Evolutionary conservation across 805 yeast genomes (phyloP), one percentile per base, ranked within the genome.

Genomic region (Metschnikowia kunwiensis): DNA sequence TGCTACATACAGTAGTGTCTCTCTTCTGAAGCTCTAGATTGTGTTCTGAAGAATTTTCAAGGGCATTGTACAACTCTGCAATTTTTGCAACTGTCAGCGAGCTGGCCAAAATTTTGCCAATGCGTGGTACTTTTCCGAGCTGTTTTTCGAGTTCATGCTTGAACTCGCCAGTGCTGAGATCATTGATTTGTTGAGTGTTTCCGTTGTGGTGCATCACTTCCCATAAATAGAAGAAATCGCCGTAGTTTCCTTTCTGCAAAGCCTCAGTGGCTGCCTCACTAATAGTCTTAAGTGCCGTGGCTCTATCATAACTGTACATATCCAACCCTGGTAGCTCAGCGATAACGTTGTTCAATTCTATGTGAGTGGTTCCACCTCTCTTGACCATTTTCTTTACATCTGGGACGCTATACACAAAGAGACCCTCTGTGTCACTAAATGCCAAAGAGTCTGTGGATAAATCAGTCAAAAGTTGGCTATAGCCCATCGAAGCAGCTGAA

Each of bases 221-320:
- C 35, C 35, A 32, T 14, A 32, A 25, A 16, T 32, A 32, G 30
- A 32, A 32, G 20, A 32, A 32, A 15, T 32, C 35, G 10, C 35
- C 35, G 25, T 32, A 32, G 15, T 32, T 24, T n/a, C 18, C 24
- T 4, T 12, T 14, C 14, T 11, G 14, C n/a, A 25, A 26, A 5
- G 35, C 35, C 5, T 13, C n/a, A 3, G 10, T 17, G 5, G 35
- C 35, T 5, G 15, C 27, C 9, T 1, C 19, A 8, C 25, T 25
- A 13, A 25, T 32, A 5, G 17, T 20, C n/a, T 32, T 25, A 18
- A 32, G 35, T 5, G 19, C 19, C 7, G 7, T 10, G 8, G 25
- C 29, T 14, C 25, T 32, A 20, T 32, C 35, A 10, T 17, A 24
- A 24, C 35, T 32, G 27, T 32, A 25, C 12, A 32, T 13, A 10